phyloP scores from a whole-genome alignment of 805 yeast species.

The Candida argentea region DNA sequence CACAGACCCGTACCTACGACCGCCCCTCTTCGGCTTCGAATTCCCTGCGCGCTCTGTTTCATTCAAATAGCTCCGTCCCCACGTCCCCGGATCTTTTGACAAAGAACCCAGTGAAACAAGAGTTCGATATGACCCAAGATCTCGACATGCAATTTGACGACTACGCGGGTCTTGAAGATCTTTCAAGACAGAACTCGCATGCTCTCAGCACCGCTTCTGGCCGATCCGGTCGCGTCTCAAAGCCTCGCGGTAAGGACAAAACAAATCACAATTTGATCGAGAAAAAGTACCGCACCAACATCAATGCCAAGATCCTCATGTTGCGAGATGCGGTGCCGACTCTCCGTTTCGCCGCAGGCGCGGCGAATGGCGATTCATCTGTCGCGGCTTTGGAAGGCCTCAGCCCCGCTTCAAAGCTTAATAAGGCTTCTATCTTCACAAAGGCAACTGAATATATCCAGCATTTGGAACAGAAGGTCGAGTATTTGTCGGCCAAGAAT shows the following conservation, averaged over 20 bases:
- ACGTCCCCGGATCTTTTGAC: conserved; percentile 13
- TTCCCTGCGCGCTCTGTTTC: conserved; percentile 9
- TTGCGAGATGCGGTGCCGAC: conserved; percentile 74
- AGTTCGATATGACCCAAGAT: too few species aligned
- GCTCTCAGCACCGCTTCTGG: too few species aligned
- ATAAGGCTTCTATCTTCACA: conserved; percentile 66
- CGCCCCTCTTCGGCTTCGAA: conserved; percentile 10
- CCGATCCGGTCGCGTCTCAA: conserved; percentile 17
- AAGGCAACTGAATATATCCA: conserved; percentile 73
- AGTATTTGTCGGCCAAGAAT: conserved; percentile 38
- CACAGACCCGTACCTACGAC: conserved; percentile 8
- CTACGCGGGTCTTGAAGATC: too few species aligned
- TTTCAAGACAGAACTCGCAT: too few species aligned
- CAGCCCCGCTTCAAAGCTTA: conserved; percentile 65
- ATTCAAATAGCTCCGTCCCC: conserved; percentile 10
- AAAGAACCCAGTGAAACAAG: conserved; percentile 4
- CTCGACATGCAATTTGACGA: too few species aligned
- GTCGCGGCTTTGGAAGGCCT: conserved; percentile 55
- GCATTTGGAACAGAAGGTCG: conserved; percentile 59
- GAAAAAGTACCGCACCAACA: conserved; percentile 70
- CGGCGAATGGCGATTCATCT: conserved; percentile 24
- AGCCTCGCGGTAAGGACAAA: conserved; percentile 45
- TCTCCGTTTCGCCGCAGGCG: conserved; percentile 50
- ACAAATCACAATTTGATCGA: conserved; percentile 73
- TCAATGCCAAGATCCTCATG: conserved; percentile 59